Evolutionary conservation across 2,329 filamentous ascomycete genomes (phyloP).

Genomic region (Hypoxylon sp.): DNA sequence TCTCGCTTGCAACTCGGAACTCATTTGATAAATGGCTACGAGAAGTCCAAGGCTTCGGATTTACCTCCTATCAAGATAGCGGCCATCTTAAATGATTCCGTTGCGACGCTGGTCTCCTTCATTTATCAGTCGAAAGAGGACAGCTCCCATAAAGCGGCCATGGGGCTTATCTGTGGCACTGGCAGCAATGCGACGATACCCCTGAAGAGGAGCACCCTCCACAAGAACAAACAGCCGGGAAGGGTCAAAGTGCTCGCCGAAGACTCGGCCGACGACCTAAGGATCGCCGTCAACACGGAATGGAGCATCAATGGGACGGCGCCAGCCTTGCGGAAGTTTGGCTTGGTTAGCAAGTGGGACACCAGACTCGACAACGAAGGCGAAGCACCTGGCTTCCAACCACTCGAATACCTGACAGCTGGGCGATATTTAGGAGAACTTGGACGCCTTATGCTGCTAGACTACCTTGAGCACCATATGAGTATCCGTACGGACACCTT

Average conservation of each 20-base stretch:
- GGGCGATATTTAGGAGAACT: conserved; percentile 81
- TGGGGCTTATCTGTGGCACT: conserved; percentile 84
- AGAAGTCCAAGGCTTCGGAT: conserved; percentile 52
- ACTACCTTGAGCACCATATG: conserved; percentile 63
- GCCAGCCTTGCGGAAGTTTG: conserved; percentile 68
- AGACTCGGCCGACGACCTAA: conserved; percentile 59
- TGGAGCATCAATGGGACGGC: conserved; percentile 82
- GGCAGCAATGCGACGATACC: conserved; percentile 84
- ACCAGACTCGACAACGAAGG: conserved; percentile 69
- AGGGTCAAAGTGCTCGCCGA: conserved; percentile 58
- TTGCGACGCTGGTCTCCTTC: conserved; percentile 80
- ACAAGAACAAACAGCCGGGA: conserved; percentile 66
- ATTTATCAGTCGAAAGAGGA: conserved; percentile 73
- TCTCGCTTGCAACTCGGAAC: conserved; percentile 67
- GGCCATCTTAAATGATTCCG: conserved; percentile 83
- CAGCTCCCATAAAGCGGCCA: conserved; percentile 70
- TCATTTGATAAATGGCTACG: conserved; percentile 66
- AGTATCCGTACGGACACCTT: conserved; percentile 54
- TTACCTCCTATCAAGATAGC: conserved; percentile 74
- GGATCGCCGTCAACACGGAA: conserved; percentile 82
- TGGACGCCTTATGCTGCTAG: conserved; percentile 72
- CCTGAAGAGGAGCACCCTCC: conserved; percentile 68
- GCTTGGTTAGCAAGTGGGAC: conserved; percentile 77
- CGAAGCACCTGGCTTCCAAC: conserved; percentile 78
- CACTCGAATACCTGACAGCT: conserved; percentile 84